A percentile compares a stretch with the other conserved stretches of the same genome.
These are phyloP conservation scores for Cryptococcus sp. DNA, from an alignment of 1,284 basidiomycete species.

Conservation along the genomic window DNA sequence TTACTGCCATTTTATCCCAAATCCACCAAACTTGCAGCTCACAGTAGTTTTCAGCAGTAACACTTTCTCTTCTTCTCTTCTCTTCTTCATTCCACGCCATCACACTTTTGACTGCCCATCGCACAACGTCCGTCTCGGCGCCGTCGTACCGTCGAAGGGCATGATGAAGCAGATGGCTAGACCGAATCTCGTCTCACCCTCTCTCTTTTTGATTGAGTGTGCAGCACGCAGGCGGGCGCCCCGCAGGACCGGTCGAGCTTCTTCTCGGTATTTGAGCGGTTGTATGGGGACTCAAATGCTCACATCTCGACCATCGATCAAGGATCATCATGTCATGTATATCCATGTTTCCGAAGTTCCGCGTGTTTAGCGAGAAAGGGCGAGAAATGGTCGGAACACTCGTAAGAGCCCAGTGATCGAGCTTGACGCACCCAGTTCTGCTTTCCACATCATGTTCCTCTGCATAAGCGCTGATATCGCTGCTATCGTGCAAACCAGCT, in stretches of 20 bases:
- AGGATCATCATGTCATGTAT: neutral
- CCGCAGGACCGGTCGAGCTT: slow-evolving; percentile 30
- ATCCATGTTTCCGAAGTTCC: neutral
- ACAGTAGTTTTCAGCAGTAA: neutral
- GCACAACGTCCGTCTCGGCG: slow-evolving; percentile 5
- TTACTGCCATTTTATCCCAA: slow-evolving; percentile 19
- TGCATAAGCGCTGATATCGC: neutral
- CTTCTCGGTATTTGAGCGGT: slow-evolving; percentile 14
- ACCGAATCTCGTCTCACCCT: slow-evolving; percentile 3
- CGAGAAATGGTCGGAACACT: neutral
- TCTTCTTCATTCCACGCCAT: slow-evolving; percentile 22
- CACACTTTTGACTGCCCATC: slow-evolving; percentile 17
- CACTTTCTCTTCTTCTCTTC: slow-evolving; percentile 7
- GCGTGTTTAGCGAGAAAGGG: neutral
- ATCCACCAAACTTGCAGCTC: neutral
- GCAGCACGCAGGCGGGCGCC: slow-evolving; percentile 16
- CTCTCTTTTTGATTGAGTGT: neutral
- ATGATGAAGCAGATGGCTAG: slow-evolving; percentile 24
- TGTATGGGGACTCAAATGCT: slow-evolving; percentile 33
- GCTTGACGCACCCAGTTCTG: neutral
- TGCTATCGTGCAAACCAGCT: no score
- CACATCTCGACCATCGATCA: slow-evolving; percentile 10
- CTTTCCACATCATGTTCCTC: neutral
- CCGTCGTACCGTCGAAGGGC: slow-evolving; percentile 5
- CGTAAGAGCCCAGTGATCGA: neutral